These are phyloP conservation scores for Pseudogymnoascus pannorum DNA, from an alignment of 2,329 filamentous ascomycete species.

Conservation along the genomic window DNA sequence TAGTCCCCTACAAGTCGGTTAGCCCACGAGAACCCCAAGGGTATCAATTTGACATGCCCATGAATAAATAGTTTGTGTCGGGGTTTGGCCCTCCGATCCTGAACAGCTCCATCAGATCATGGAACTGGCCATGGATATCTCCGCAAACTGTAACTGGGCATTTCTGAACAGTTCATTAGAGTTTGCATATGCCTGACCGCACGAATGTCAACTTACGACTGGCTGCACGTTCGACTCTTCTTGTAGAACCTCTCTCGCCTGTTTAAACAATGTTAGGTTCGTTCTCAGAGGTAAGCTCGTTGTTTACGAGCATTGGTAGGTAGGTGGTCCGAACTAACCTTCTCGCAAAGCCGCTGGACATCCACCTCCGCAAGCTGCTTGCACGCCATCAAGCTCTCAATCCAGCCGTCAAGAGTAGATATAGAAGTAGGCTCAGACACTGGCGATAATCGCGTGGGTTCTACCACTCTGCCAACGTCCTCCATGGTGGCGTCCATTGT, in stretches of 20 bases:
- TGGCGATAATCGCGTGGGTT: conserved; percentile 67
- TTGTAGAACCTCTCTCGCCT: conserved; percentile 94
- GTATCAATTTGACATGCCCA: conserved; percentile 52
- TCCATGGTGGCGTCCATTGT: conserved; percentile 98
- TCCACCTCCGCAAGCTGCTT: conserved; percentile 94
- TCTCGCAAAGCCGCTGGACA: conserved; percentile 94
- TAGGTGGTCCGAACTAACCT: conserved; percentile 52
- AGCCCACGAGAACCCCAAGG: background rate
- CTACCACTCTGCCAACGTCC: conserved; percentile 82
- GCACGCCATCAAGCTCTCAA: conserved; percentile 96
- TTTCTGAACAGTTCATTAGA: conserved; percentile 8
- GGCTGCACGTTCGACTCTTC: conserved; percentile 98
- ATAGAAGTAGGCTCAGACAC: conserved; percentile 80
- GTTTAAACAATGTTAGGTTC: conserved; percentile 11
- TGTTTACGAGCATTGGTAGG: background rate
- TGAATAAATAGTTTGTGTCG: conserved; percentile 94
- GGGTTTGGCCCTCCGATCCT: conserved; percentile 88
- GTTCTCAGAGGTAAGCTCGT: background rate
- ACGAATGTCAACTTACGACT: conserved; percentile 58
- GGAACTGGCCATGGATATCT: conserved; percentile 94
- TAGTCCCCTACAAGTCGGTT: conserved; percentile 63
- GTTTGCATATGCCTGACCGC: background rate
- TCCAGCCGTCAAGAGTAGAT: conserved; percentile 93
- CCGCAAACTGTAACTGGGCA: conserved; percentile 55
- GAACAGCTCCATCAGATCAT: conserved; percentile 95